Percentiles rank a stretch among this genome's conserved stretches.
Conservation (phyloP, 2,329 filamentous ascomycete genomes). For the Claviceps fusiformis region DNA sequence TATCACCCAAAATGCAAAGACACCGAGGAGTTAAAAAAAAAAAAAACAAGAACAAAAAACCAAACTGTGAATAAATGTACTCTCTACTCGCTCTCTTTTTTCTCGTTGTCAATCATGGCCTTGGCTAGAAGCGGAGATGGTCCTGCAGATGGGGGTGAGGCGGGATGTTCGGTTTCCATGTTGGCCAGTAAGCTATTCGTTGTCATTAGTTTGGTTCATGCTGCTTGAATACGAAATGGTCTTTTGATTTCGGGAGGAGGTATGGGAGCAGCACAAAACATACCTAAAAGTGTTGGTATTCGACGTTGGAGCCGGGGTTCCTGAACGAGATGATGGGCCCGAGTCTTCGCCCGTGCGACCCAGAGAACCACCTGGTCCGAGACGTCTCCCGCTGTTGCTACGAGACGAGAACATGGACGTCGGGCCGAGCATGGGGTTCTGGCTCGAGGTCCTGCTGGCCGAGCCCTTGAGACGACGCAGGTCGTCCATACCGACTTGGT, state of each 20-base stretch:
- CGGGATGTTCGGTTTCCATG: conserved; percentile 48
- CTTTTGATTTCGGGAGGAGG: too few relatives aligned
- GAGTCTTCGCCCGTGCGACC: conserved; percentile 72
- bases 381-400: conserved; percentile 75
- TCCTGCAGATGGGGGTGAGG: conserved; percentile 56
- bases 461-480: conserved; percentile 65
- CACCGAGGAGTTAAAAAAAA: conserved; percentile 14
- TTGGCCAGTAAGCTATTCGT: conserved; percentile 39
- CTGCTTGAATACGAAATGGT: too few relatives aligned
- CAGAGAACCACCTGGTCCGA: conserved; percentile 62
- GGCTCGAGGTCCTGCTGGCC: conserved; percentile 44
- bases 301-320: conserved; percentile 65
- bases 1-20: conserved; percentile 38
- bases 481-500: conserved; percentile 84
- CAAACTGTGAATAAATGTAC: conserved; percentile 11
- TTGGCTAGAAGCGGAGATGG: conserved; percentile 55
- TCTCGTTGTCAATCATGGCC: conserved; percentile 41
- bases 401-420: conserved; percentile 79
- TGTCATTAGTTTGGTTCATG: neutral
- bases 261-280: conserved; percentile 20
- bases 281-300: conserved; percentile 92
- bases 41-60: conserved; percentile 7
- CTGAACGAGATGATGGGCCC: conserved; percentile 73
- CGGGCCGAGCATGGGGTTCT: conserved; percentile 60
- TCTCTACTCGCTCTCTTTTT: conserved; percentile 38